Percentiles rank a stretch among this genome's conserved stretches.
phyloP scores from a whole-genome alignment of 345 rosid species.

The Geranium rotundifolium region DNA sequence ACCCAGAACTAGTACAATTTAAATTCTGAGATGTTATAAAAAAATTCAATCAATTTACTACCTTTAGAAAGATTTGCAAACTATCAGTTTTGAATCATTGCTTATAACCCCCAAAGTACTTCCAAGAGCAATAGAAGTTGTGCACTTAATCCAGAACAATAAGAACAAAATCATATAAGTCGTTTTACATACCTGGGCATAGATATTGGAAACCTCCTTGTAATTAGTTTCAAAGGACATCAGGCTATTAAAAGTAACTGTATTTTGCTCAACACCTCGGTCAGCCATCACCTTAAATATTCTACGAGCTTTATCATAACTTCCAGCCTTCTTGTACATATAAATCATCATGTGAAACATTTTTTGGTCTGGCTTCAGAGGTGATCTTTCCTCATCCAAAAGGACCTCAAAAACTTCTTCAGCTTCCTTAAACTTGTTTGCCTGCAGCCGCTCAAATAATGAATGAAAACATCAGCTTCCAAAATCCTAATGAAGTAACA shows the following conservation, averaged over 20 bases:
- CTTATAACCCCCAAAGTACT: no score
- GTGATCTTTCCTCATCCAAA: conserved; percentile 52
- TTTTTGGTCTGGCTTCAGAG: conserved; percentile 77
- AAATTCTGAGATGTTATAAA: no score
- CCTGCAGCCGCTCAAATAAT: conserved; percentile 26
- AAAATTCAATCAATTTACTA: no score
- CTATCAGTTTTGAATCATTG: no score
- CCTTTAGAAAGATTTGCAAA: no score
- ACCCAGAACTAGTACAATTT: no score
- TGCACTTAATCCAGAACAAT: not conserved
- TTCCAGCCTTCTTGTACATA: conserved; percentile 82
- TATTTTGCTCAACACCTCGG: conserved; percentile 57
- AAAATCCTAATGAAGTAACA: not conserved
- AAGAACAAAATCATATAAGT: conserved; percentile 2
- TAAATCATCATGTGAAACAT: conserved; percentile 96
- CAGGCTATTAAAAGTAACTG: conserved; percentile 79
- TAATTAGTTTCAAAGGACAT: conserved; percentile 85
- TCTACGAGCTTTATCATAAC: conserved; percentile 72
- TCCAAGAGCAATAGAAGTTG: no score
- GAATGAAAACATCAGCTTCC: not conserved
- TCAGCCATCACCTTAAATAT: conserved; percentile 62
- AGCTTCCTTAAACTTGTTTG: conserved; percentile 75
- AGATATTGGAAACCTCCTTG: conserved; percentile 94
- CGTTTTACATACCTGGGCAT: conserved; percentile 58
- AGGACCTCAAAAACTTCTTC: conserved; percentile 74